Percentiles rank a stretch among this genome's conserved stretches.
Evolutionary conservation across 306 rosid species (phyloP).

Genomic region (Acacia acuminata): DNA sequence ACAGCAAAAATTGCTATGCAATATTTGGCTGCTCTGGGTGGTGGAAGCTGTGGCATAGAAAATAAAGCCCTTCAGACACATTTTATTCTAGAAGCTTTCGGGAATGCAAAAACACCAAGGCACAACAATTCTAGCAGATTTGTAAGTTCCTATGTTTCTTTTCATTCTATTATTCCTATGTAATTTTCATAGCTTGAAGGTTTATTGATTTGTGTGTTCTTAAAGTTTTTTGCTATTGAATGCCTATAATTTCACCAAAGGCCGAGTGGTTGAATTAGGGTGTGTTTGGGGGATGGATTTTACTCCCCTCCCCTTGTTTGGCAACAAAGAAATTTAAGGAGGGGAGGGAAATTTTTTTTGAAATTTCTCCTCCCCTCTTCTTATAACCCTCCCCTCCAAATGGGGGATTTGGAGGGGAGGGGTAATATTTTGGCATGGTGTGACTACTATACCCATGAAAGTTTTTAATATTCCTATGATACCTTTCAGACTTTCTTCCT

Average conservation of each 20-base stretch:
- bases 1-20: slow-evolving; percentile 81
- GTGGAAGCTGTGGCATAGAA: slow-evolving; percentile 51
- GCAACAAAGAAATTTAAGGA: no score
- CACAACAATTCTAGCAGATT: slow-evolving; percentile 87
- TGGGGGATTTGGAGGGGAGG: no score
- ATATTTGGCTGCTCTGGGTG: slow-evolving; percentile 69
- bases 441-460: no score
- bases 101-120: slow-evolving; percentile 79
- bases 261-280: slow-evolving; percentile 27
- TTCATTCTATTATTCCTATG: slow-evolving; percentile 27
- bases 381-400: no score
- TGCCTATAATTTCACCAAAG: slow-evolving; percentile 17
- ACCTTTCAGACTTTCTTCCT: no score
- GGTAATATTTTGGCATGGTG: no score
- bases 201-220: slow-evolving; percentile 18
- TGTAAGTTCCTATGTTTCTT: slow-evolving; percentile 56
- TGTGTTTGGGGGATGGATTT: no score
- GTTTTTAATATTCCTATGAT: no score
- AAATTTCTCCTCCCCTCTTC: no score
- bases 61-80: slow-evolving; percentile 58
- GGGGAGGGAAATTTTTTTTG: no score
- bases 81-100: slow-evolving; percentile 81
- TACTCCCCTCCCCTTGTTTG: no score
- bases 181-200: slow-evolving; percentile 9
- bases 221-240: neutral